Base-by-base conservation (phyloP, 2,329 filamentous ascomycete genomes). In the Basipetospora sp. region DNA sequence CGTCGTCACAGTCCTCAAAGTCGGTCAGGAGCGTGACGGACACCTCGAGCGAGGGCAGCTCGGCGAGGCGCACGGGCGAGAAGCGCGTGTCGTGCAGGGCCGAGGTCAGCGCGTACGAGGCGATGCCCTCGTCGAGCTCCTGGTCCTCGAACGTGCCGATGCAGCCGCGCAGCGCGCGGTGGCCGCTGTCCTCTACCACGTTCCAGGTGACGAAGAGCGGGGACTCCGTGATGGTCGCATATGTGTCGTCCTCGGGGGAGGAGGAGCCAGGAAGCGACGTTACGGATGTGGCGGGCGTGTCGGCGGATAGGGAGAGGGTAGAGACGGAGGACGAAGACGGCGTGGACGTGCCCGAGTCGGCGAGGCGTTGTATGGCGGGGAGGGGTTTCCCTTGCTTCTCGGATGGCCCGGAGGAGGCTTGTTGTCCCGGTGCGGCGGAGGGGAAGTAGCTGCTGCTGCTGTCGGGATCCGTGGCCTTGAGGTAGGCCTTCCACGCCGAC, bases 101-200 rank as follows among this genome's bases (percentile, higher is more conserved):
- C 55, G 87, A 86, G 36, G 80, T 90, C 46, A 93, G 61, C 33
- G 87, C 81, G 59, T 94, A 96, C 43, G 74, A 76, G 37, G 74
- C 65, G 31, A 98, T 63, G 4, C 86, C 87, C 2, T 71, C 59
- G 20, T 75, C 67, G 10, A 98, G 71, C 35, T 80, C 73, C 50
- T 83, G 74, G 2, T 77, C 57, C 51, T 87, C 81, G 52, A 96
- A 98, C 3, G 88, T 98, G 47, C 90, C 90, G 53, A 98, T 96
- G 65, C 90, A 98, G 42, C 90, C 90, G 42, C 90, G 79, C 30
- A 98, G 71, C 17, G 70, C 71, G 53, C 78, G 77, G 45, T 74
- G 61, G 38, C 49, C 43, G 14, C 41, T 44, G 10, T 27, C 41
- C 26, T 56, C 51, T 11, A 32, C 31, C 9, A 39, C 38, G 34